Conservation (phyloP, 2,329 filamentous ascomycete species). For the Xylariomycetidae sp. region DNA sequence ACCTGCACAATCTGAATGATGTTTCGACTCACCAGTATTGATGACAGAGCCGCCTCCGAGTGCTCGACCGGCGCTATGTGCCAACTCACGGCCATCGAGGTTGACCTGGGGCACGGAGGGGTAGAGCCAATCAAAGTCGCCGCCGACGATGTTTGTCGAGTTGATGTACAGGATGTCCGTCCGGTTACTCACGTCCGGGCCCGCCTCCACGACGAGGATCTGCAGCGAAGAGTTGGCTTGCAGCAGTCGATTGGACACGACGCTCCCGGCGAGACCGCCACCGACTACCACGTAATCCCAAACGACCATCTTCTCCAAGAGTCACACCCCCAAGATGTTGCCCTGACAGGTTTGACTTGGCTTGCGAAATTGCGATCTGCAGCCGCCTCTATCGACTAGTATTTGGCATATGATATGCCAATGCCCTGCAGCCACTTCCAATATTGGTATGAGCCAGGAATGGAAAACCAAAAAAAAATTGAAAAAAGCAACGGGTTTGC, state of each 20-base stretch:
- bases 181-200: conserved; percentile 23
- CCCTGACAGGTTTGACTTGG: too few species aligned
- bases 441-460: too few species aligned
- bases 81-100: conserved; percentile 19
- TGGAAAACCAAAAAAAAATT: too few species aligned
- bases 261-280: conserved; percentile 3
- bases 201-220: conserved; percentile 36
- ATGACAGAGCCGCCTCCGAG: conserved; percentile 36
- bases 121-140: conserved; percentile 32
- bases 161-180: conserved; percentile 22
- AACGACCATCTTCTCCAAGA: too few species aligned
- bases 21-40: too few species aligned
- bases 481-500: too few species aligned
- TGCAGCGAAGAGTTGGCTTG: conserved; percentile 5
- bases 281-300: conserved; percentile 6
- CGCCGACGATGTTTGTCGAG: conserved; percentile 24
- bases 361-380: too few species aligned
- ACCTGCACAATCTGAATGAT: too few species aligned
- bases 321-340: too few species aligned
- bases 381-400: too few species aligned
- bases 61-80: conserved; percentile 30
- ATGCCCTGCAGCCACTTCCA: too few species aligned
- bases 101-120: conserved; percentile 25
- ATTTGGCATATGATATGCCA: too few species aligned
- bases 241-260: conserved; percentile 2